A percentile compares a stretch with the other conserved stretches of the same genome.
Conservation (phyloP, 495 filamentous ascomycete species). For the Hyaloscypha variabilis region DNA sequence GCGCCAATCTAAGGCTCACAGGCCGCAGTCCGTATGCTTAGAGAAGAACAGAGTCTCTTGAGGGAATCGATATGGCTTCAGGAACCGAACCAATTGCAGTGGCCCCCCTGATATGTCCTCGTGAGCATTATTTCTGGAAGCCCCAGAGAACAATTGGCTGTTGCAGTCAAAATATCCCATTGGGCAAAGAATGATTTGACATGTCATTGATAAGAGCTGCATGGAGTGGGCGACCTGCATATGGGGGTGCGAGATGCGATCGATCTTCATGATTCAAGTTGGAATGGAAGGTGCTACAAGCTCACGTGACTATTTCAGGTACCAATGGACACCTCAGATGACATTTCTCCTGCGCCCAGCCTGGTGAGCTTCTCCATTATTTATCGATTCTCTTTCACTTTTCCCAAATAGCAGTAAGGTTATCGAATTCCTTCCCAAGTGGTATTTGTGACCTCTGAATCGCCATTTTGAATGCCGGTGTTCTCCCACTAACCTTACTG, state of each 20-base stretch:
- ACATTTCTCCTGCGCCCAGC: neutral
- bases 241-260: neutral
- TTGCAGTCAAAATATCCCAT: neutral
- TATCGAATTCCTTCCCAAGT: neutral
- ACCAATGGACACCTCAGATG: neutral
- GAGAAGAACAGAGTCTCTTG: too few relatives aligned
- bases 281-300: neutral
- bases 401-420: neutral
- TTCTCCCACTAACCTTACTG: neutral
- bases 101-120: neutral
- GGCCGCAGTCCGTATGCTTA: too few relatives aligned
- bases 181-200: conserved; percentile 10
- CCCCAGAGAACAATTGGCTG: conserved; percentile 2
- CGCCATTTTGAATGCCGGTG: neutral
- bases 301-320: neutral
- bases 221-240: conserved; percentile 21
- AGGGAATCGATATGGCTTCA: too few relatives aligned
- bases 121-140: conserved; percentile 2
- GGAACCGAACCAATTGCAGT: too few relatives aligned
- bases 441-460: neutral
- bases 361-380: neutral
- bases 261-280: neutral
- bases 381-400: neutral
- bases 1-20: too few relatives aligned
- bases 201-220: conserved; percentile 22